Evolutionary conservation across 2,329 filamentous ascomycete species (phyloP).

Genomic region (Verruconis gallopava): DNA sequence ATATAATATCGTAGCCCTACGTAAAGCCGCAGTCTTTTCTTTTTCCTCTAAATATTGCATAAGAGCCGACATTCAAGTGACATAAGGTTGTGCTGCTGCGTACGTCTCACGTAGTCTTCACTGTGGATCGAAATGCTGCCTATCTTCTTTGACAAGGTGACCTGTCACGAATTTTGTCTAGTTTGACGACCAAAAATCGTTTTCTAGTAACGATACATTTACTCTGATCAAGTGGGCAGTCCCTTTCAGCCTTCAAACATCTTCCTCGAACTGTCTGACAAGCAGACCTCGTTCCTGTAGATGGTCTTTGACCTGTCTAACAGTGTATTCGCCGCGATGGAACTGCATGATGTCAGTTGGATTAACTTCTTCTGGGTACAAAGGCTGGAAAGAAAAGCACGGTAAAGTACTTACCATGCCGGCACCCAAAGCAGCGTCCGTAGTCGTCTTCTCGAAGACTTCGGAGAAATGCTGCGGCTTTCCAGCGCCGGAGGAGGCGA

Average conservation of each 20-base stretch:
- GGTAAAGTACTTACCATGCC: constrained; percentile 54
- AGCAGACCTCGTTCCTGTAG: constrained; percentile 57
- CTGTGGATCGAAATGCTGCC: too few relatives aligned
- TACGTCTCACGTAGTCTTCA: too few relatives aligned
- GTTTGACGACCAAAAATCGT: too few relatives aligned
- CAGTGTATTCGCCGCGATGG: constrained; percentile 88
- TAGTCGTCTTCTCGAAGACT: constrained; percentile 73
- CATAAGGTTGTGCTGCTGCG: too few relatives aligned
- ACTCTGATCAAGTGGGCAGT: too few relatives aligned
- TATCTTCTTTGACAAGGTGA: too few relatives aligned
- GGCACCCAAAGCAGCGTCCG: constrained; percentile 86
- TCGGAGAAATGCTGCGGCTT: constrained; percentile 78
- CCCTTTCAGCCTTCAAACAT: constrained; percentile 16
- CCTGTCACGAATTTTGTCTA: too few relatives aligned
- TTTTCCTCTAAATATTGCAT: too few relatives aligned
- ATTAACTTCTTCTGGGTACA: not conserved
- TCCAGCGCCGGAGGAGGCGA: constrained; percentile 86
- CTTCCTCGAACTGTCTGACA: constrained; percentile 65
- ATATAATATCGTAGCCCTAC: too few relatives aligned
- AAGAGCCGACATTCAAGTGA: too few relatives aligned
- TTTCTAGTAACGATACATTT: too few relatives aligned
- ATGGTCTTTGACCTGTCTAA: constrained; percentile 83
- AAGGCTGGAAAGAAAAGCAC: not conserved
- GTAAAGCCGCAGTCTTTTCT: too few relatives aligned
- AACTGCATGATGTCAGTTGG: constrained; percentile 43